Evolutionary conservation across 2,329 filamentous ascomycete genomes (phyloP).

Genomic region (Neodidymelliopsis sp.): DNA sequence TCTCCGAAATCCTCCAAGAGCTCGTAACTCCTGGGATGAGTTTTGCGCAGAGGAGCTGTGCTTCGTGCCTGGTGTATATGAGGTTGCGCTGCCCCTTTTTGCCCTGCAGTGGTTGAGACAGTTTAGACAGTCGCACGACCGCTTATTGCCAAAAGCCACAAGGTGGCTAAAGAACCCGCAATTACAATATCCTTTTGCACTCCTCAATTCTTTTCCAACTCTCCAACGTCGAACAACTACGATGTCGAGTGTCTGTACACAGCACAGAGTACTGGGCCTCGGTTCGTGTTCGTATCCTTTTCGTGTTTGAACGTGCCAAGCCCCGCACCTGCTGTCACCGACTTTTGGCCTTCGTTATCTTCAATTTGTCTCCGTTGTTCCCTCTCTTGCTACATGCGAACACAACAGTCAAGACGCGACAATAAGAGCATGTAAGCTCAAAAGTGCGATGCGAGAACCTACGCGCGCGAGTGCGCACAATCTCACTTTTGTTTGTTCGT

Average conservation of each 20-base stretch:
- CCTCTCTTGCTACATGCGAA: too few species aligned
- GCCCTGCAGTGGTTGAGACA: conserved; percentile 2
- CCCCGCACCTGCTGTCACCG: conserved; percentile 1
- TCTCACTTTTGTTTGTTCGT: neutral
- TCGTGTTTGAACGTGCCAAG: conserved; percentile 2
- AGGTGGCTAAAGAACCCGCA: neutral
- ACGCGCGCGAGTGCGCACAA: neutral
- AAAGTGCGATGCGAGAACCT: neutral
- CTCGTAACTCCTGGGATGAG: too few species aligned
- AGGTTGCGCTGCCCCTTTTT: too few species aligned
- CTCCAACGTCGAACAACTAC: too few species aligned
- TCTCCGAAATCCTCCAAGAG: too few species aligned
- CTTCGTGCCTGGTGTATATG: too few species aligned
- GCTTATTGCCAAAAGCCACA: conserved; percentile 1
- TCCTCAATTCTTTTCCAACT: too few species aligned
- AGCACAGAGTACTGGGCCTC: conserved; percentile 3
- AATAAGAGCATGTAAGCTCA: too few species aligned
- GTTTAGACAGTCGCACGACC: conserved; percentile 7
- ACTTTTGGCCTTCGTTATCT: neutral
- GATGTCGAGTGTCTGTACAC: too few species aligned
- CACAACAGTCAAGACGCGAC: too few species aligned
- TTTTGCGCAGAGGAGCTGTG: too few species aligned
- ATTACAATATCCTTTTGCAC: too few species aligned
- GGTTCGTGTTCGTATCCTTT: neutral
- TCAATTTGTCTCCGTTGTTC: neutral